These are phyloP conservation scores for Cryphonectria japonica DNA, from an alignment of 2,329 filamentous ascomycete species.

Conservation along the genomic window DNA sequence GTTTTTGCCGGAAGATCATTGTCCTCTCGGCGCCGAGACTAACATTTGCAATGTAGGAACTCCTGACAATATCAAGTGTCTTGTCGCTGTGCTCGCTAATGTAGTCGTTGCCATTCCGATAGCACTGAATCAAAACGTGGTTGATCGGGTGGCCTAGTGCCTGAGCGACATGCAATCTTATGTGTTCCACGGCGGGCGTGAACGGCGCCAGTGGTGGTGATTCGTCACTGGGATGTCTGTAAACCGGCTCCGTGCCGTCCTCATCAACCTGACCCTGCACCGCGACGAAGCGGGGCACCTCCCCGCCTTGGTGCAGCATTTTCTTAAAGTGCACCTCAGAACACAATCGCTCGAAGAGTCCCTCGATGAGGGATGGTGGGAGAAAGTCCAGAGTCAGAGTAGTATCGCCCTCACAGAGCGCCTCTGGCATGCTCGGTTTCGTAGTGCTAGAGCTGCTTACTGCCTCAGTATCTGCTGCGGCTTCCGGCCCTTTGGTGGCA, in stretches of 20 bases:
- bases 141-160: constrained; percentile 81
- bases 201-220: constrained; percentile 78
- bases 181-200: constrained; percentile 69
- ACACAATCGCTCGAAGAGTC: constrained; percentile 71
- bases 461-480: constrained; percentile 7
- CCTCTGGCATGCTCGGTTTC: constrained; percentile 44
- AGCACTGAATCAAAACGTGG: constrained; percentile 90
- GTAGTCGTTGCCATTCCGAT: constrained; percentile 85
- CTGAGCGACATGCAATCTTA: constrained; percentile 71
- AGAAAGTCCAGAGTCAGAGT: constrained; percentile 73
- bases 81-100: constrained; percentile 98
- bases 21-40: constrained; percentile 90
- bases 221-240: constrained; percentile 91
- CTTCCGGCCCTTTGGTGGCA: background rate
- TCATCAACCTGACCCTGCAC: constrained; percentile 75
- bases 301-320: constrained; percentile 90
- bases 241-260: constrained; percentile 83
- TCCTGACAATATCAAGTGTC: constrained; percentile 83
- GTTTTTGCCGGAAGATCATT: constrained; percentile 88
- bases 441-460: constrained; percentile 32
- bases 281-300: constrained; percentile 88
- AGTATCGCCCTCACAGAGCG: constrained; percentile 81
- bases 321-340: constrained; percentile 83
- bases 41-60: constrained; percentile 86
- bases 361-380: constrained; percentile 55